Percentiles rank a stretch among this genome's conserved stretches.
These are phyloP conservation scores for Rhodocollybia butyracea DNA, from an alignment of 768 basidiomycete species.

Conservation along the genomic window DNA sequence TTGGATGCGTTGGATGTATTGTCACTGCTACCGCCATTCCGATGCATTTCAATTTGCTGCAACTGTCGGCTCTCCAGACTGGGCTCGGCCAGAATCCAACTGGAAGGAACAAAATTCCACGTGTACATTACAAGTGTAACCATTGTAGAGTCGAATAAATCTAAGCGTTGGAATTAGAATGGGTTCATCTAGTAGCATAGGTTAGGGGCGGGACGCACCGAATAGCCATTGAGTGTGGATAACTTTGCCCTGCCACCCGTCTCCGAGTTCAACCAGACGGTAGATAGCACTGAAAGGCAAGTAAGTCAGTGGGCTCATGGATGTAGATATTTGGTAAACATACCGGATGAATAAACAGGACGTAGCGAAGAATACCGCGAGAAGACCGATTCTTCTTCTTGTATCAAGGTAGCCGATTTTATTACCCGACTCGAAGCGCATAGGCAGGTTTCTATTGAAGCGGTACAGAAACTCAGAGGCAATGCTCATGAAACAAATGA, in stretches of 20 bases:
- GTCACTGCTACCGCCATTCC: too few relatives aligned
- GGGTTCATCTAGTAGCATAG: background rate
- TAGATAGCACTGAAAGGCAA: slow-evolving; percentile 32
- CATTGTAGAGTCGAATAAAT: slow-evolving; percentile 26
- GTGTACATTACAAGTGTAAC: slow-evolving; percentile 26
- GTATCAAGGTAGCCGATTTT: slow-evolving; percentile 41
- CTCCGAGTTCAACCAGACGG: slow-evolving; percentile 38
- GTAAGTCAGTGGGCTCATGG: background rate
- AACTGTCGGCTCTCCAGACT: too few relatives aligned
- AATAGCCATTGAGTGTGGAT: slow-evolving; percentile 40
- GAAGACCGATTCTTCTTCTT: slow-evolving; percentile 22
- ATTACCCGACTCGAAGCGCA: slow-evolving; percentile 24
- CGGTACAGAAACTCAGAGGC: background rate
- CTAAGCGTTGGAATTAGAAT: background rate
- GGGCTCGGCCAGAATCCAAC: slow-evolving; percentile 6
- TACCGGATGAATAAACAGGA: slow-evolving; percentile 4
- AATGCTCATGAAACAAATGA: background rate
- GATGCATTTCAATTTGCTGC: background rate
- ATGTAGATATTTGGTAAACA: background rate
- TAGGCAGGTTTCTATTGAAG: background rate
- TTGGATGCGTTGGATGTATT: background rate
- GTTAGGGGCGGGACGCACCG: slow-evolving; percentile 33
- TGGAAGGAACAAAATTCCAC: slow-evolving; percentile 26
- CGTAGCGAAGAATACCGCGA: slow-evolving; percentile 10
- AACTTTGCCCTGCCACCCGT: slow-evolving; percentile 44